Evolutionary conservation across 2,329 filamentous ascomycete species (phyloP), one percentile per base, ranked within the genome.

Genomic region (Cytospora leucostoma): DNA sequence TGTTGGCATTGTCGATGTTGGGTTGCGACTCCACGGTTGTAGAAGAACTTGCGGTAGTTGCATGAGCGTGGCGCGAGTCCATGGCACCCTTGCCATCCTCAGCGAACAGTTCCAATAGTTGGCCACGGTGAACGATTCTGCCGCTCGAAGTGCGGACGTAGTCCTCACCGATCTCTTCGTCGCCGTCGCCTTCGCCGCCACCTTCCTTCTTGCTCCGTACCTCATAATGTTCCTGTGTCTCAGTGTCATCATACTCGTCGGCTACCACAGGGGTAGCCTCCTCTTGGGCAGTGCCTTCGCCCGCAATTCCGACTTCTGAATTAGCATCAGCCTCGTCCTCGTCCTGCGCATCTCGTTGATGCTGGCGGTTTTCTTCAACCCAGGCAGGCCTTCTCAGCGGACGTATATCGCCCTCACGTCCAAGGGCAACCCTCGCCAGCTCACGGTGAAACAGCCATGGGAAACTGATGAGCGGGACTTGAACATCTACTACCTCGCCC

Each of bases 361-460:
- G 15, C 32, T 35, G 54, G 34, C 10, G 34, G 19, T 15, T 15
- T 7, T 32, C n/a, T 10, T 32, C 40, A 17, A 10, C 13, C 13
- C n/a, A 35, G 7, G 6, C 13, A 6, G n/a, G 66, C 55, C 17
- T 58, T 17, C 34, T 15, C 19, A 54, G 17, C 10, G 40, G 62
- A 10, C 34, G 51, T 17, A 49, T 34, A 34, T 60, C 51, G 19
- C 34, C 27, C 1, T 15, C 15, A 27, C 66, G 15, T 74, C 75
- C 33, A 77, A 53, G 85, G 1, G 89, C 90, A 69, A 96, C 87
- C 55, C 82, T 82, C 1, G 89, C 88, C 4, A 96, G 79, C 64
- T 92, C 84, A 52, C 83, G 82, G 13, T 87, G 82, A 67, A 98
- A 96, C 2, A 98, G 79, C 95, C 95, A 99, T 0, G 95, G 94